These are phyloP conservation scores for Passalora sequoiae DNA, from an alignment of 2,329 filamentous ascomycete genomes.

Conservation along the genomic window DNA sequence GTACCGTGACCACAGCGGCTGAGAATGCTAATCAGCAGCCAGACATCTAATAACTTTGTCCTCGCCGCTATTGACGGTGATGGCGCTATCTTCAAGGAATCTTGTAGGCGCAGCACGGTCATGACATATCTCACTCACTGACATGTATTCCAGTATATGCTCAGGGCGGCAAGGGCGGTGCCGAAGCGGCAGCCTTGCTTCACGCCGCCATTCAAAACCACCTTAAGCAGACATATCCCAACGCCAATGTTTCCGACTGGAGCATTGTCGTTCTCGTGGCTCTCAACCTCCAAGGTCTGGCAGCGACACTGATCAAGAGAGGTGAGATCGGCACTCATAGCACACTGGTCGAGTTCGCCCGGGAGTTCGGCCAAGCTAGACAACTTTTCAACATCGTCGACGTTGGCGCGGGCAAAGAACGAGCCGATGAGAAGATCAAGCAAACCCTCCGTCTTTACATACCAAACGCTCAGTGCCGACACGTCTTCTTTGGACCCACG, in stretches of 20 bases:
- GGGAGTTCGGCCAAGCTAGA: constrained; percentile 42
- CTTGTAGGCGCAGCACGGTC: neutral
- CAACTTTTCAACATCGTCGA: constrained; percentile 46
- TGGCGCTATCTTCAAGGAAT: constrained; percentile 43
- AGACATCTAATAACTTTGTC: constrained; percentile 40
- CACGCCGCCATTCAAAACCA: constrained; percentile 40
- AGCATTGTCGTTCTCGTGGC: constrained; percentile 45
- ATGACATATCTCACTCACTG: neutral
- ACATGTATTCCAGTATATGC: constrained; percentile 27
- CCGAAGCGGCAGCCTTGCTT: constrained; percentile 43
- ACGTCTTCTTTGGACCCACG: constrained; percentile 45
- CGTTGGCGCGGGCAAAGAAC: constrained; percentile 44
- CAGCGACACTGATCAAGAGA: constrained; percentile 38
- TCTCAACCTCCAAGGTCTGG: constrained; percentile 44
- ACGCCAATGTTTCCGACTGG: constrained; percentile 38
- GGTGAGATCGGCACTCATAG: constrained; percentile 37
- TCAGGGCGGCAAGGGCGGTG: constrained; percentile 41
- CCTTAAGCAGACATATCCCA: constrained; percentile 38
- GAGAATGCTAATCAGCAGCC: neutral
- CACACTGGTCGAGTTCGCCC: constrained; percentile 41
- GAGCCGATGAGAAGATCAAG: constrained; percentile 43
- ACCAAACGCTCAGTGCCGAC: constrained; percentile 42
- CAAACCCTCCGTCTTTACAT: constrained; percentile 46
- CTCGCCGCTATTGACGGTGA: constrained; percentile 48
- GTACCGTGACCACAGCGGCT: neutral